These are phyloP conservation scores for Acorus calamus DNA, from an alignment of 106 monocot genomes.

Conservation along the genomic window DNA sequence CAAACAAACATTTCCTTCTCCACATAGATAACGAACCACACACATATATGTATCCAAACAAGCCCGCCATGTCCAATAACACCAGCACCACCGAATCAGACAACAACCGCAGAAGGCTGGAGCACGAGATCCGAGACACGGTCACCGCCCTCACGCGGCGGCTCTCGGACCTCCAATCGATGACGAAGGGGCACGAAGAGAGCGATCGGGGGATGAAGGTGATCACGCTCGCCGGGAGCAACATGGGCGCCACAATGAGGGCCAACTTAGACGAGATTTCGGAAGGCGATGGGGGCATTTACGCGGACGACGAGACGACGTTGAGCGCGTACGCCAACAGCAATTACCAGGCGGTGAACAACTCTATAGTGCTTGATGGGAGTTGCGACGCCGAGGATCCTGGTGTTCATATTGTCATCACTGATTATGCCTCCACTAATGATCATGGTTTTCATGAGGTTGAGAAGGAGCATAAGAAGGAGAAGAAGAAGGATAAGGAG, in stretches of 20 bases:
- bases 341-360: conserved; percentile 56
- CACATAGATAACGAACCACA: too few relatives aligned
- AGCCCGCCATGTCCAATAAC: too few relatives aligned
- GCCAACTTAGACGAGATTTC: conserved; percentile 5
- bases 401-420: conserved; percentile 29
- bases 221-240: conserved; percentile 36
- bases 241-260: conserved; percentile 44
- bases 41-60: too few relatives aligned
- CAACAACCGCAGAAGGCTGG: neutral
- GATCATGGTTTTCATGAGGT: too few relatives aligned
- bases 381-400: conserved; percentile 39
- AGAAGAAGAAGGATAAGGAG: too few relatives aligned
- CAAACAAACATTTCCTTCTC: too few relatives aligned
- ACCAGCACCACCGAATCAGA: neutral
- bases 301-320: neutral
- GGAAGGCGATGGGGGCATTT: neutral
- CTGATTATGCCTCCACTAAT: neutral
- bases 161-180: conserved; percentile 5
- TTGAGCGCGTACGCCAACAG: conserved; percentile 38
- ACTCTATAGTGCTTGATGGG: conserved; percentile 39
- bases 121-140: conserved; percentile 16
- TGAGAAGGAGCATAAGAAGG: too few relatives aligned
- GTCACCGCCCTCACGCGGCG: conserved; percentile 26
- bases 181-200: neutral
- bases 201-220: conserved; percentile 9